Base-by-base conservation (phyloP, 345 rosid genomes). In the Salix suchowensis region DNA sequence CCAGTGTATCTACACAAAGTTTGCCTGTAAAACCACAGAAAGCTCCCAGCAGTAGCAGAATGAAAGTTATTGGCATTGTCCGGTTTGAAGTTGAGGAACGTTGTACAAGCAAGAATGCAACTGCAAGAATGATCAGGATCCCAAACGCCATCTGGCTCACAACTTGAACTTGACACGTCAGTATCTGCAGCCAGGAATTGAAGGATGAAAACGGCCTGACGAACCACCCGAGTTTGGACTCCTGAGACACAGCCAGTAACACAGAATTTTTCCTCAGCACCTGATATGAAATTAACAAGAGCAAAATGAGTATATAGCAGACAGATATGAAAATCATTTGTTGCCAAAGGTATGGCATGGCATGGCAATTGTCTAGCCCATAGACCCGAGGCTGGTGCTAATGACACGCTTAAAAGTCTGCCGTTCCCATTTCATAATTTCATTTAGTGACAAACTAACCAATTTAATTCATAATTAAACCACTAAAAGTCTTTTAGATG, bases 1-100 rank as follows among this genome's bases (percentile, higher is more conserved):
- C 98, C 34, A 96, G 54, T 1, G 95, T 89, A 82, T 94, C 98
- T 1, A 94, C 89, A 37, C 99, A 92, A 19, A 91, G 62, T 84
- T 92, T 96, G 52, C 95, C 98, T 0, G 92, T 86, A 48, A 86
- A 78, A 74, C 97, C 99, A 70, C 99, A 92, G 16, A 55, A 76
- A 39, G 72, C 70, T 74, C 97, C 99, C 23, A 94, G 81, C 71
- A 94, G 85, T 66, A 96, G 60, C 26, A 96, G 80, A 10, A 94
- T 84, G 84, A 85, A 87, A 32, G 95, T 90, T 23, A 90, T 66
- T 0, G 99, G 97, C 96, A 89, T 93, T 21, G 87, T 77, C 77
- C 88, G 97, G 67, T 78, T 90, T 6, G 90, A 70, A 46, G 86
- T 69, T 32, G 88, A 77, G 0, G 97, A 85, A 1, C 99, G 95